Conservation (phyloP, 73 alveolate genomes). For the Paramecium biaurelia region DNA sequence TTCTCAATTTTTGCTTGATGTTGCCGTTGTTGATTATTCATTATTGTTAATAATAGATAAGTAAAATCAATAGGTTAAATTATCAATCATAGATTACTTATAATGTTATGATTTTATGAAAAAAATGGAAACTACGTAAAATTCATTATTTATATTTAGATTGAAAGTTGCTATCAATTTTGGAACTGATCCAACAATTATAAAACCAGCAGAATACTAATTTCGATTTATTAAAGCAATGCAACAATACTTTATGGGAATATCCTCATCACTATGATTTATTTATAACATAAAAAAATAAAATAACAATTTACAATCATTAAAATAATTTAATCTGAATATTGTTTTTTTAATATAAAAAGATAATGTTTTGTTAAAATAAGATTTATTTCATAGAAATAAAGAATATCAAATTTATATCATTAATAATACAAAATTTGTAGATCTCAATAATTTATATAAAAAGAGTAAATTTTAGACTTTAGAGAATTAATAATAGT, state of each 20-base stretch:
- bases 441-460: too few relatives aligned
- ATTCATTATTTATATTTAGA: background rate
- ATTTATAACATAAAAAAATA: background rate
- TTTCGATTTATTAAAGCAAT: conserved; percentile 61
- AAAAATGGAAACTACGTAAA: conserved; percentile 49
- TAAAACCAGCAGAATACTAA: conserved; percentile 63
- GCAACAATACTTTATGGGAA: conserved; percentile 57
- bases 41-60: conserved; percentile 54
- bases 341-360: too few relatives aligned
- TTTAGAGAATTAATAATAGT: too few relatives aligned
- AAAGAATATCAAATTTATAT: too few relatives aligned
- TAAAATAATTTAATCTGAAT: too few relatives aligned
- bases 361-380: too few relatives aligned
- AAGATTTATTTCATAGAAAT: too few relatives aligned
- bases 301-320: background rate
- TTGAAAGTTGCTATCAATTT: background rate
- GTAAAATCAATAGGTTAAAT: background rate
- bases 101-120: conserved; percentile 31
- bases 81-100: conserved; percentile 61
- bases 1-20: conserved; percentile 14
- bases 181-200: conserved; percentile 59
- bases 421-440: too few relatives aligned
- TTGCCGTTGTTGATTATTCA: conserved; percentile 60
- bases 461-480: too few relatives aligned
- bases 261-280: background rate